Evolutionary conservation across 768 basidiomycete species (phyloP), one percentile per base, ranked within the genome.

Genomic region (Holtermannia corniformis): DNA sequence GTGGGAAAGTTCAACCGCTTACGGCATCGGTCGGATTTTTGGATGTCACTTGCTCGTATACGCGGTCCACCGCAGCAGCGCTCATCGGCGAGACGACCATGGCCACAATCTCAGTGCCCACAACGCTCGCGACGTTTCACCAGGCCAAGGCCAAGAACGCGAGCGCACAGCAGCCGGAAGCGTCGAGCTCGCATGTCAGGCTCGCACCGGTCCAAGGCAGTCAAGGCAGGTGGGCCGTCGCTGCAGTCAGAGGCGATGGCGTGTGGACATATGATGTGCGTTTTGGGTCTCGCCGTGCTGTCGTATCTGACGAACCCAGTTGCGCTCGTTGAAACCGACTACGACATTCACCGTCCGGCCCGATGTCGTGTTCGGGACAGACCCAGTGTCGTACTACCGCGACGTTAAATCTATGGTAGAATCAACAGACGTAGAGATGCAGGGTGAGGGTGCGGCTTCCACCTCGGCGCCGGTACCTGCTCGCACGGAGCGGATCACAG

Each of bases 181-280:
- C 46, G 45, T 47, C 43, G 32, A 27, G 25, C 49, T 48, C 56
- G 16, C 66, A 64, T 54, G 59, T 68, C 4, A 44, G 57, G 12
- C 55, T 71, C 5, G 55, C 54, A 24, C 63, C 64, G 5, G 68
- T 72, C 3, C 20, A 44, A 13, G 62, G 61, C 7, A 54, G 59
- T 16, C 53, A 61, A 26, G 56, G 55, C 1, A 26, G 53, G 37
- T 44, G 61, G 44, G 64, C 64, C 10, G 68, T 72, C 1, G 62
- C 65, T 26, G 68, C 67, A 41, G 71, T 72, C 42, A 66, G 65
- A 55, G 71, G 71, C 3, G 68, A 68, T 56, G 71, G 68, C 4
- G 52, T 72, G 11, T 72, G 71, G 71, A 72, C 69, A 3, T 70
- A 72, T 41, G 71, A 72, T 54, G 71, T 72, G 60, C 61, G 70